These are phyloP conservation scores for Epichloe festucae DNA, from an alignment of 2,329 filamentous ascomycete genomes.

Conservation along the genomic window DNA sequence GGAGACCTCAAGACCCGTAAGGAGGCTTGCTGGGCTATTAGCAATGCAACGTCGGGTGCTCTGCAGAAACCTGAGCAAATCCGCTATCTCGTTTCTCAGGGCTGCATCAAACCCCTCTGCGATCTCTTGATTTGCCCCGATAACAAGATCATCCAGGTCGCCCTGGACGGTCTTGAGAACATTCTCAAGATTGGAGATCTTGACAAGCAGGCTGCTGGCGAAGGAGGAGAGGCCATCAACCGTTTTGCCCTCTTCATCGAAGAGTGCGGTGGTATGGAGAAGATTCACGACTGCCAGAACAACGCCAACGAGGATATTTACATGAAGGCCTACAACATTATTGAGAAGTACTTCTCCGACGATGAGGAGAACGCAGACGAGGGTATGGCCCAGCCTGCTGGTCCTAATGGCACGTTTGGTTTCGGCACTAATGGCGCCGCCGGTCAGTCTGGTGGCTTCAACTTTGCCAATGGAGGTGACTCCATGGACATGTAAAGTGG, in stretches of 20 bases:
- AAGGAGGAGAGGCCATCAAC: slow-evolving; percentile 72
- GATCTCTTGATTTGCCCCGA: slow-evolving; percentile 92
- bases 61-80: slow-evolving; percentile 99
- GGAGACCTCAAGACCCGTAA: slow-evolving; percentile 98
- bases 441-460: slow-evolving; percentile 68
- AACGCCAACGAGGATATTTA: slow-evolving; percentile 99
- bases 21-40: slow-evolving; percentile 99
- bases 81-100: slow-evolving; percentile 81
- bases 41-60: slow-evolving; percentile 92
- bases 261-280: slow-evolving; percentile 98
- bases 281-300: slow-evolving; percentile 99
- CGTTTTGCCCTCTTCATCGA: slow-evolving; percentile 96
- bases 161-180: slow-evolving; percentile 94
- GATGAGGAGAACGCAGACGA: slow-evolving; percentile 91
- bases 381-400: slow-evolving; percentile 55
- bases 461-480: slow-evolving; percentile 66
- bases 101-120: slow-evolving; percentile 94
- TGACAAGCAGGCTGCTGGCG: slow-evolving; percentile 81
- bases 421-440: slow-evolving; percentile 53
- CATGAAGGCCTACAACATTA: slow-evolving; percentile 99
- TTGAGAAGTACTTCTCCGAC: slow-evolving; percentile 99
- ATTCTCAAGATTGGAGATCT: slow-evolving; percentile 98
- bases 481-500: slow-evolving; percentile 51
- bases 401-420: slow-evolving; percentile 61
- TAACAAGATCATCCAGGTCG: slow-evolving; percentile 99